These are phyloP conservation scores for Apiotrichum brassicae DNA, from an alignment of 1,284 basidiomycete species.

Conservation along the genomic window DNA sequence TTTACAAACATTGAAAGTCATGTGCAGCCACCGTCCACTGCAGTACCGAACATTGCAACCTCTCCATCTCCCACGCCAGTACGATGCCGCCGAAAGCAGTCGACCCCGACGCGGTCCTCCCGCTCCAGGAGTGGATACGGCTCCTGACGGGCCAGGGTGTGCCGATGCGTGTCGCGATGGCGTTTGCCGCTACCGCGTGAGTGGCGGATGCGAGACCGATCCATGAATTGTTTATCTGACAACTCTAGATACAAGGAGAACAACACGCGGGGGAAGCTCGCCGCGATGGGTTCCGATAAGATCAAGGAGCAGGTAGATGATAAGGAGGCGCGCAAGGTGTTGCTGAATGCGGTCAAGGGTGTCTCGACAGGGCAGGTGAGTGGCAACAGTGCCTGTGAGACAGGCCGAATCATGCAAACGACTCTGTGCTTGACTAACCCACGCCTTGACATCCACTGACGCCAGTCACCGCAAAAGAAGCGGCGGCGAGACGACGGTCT, in stretches of 20 bases:
- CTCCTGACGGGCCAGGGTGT: slow-evolving; percentile 60
- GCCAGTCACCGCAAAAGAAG: slow-evolving; percentile 1
- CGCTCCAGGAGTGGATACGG: slow-evolving; percentile 68
- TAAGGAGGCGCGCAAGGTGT: slow-evolving; percentile 62
- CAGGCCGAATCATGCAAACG: too few species aligned
- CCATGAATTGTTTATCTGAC: too few species aligned
- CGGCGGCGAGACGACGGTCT: neutral
- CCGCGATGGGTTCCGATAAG: slow-evolving; percentile 56
- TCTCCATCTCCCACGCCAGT: too few species aligned
- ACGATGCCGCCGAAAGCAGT: slow-evolving; percentile 21
- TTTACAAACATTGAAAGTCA: too few species aligned
- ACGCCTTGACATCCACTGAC: neutral
- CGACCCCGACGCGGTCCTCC: slow-evolving; percentile 44
- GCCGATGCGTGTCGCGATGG: slow-evolving; percentile 67
- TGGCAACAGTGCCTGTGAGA: neutral
- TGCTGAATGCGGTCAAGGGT: slow-evolving; percentile 58
- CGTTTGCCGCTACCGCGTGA: slow-evolving; percentile 68
- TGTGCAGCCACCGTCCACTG: neutral
- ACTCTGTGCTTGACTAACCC: too few species aligned
- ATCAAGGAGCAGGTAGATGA: slow-evolving; percentile 58
- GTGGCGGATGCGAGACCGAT: slow-evolving; percentile 30
- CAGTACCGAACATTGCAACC: too few species aligned
- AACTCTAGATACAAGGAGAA: slow-evolving; percentile 72
- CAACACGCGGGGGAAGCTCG: slow-evolving; percentile 59
- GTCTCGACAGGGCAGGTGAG: slow-evolving; percentile 30